These are phyloP conservation scores for Schizopora paradoxa DNA, from an alignment of 1,284 basidiomycete genomes.

Conservation along the genomic window DNA sequence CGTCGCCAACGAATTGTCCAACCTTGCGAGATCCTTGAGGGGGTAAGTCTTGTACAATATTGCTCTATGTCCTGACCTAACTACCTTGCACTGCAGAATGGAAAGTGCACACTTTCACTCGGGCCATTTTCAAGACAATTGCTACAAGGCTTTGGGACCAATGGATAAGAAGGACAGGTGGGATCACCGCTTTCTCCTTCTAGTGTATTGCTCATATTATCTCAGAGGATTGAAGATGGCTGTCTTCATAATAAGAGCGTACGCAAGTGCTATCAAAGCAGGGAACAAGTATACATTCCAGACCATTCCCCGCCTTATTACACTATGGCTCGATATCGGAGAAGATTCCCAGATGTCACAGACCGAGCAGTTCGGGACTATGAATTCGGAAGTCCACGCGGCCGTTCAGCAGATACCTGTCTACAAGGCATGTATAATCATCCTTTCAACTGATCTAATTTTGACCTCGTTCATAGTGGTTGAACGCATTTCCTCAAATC, in stretches of 20 bases:
- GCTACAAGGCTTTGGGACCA: conserved; percentile 48
- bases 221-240: conserved; percentile 58
- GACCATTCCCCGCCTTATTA: conserved; percentile 89
- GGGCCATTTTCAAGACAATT: conserved; percentile 83
- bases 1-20: conserved; percentile 56
- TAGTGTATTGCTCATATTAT: background rate
- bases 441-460: background rate
- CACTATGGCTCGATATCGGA: conserved; percentile 94
- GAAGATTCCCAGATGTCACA: conserved; percentile 43
- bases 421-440: conserved; percentile 61
- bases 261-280: conserved; percentile 67
- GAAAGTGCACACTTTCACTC: conserved; percentile 85
- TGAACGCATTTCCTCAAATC: conserved; percentile 94
- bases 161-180: conserved; percentile 50
- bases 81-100: conserved; percentile 47
- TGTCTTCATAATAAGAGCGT: conserved; percentile 62
- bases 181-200: conserved; percentile 19
- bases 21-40: conserved; percentile 50
- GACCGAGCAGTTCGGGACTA: conserved; percentile 44
- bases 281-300: conserved; percentile 98
- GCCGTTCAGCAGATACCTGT: conserved; percentile 60
- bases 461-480: conserved; percentile 62
- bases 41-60: conserved; percentile 39
- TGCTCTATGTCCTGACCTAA: conserved; percentile 10
- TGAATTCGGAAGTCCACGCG: conserved; percentile 50